Evolutionary conservation across 1,139 yeast genomes (phyloP).

Genomic region (Debaryomyces udenii): DNA sequence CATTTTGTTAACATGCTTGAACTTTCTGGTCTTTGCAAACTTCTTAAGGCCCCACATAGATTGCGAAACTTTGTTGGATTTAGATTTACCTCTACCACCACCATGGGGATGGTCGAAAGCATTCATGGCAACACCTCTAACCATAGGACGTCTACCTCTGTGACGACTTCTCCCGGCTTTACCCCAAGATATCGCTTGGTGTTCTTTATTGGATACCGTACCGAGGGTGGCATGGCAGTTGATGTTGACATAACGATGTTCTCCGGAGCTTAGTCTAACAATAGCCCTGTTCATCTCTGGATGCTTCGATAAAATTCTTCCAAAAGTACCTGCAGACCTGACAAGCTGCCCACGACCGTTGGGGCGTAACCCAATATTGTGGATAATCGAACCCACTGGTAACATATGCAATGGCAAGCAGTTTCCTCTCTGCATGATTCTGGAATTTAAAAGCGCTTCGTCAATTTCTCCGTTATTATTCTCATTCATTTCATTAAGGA

Average conservation of each 20-base stretch:
- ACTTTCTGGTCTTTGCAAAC: constrained; percentile 91
- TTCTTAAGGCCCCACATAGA: constrained; percentile 98
- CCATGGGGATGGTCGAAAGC: constrained; percentile 98
- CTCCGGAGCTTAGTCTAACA: constrained; percentile 86
- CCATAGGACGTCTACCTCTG: constrained; percentile 91
- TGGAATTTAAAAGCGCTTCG: constrained; percentile 86
- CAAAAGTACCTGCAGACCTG: constrained; percentile 94
- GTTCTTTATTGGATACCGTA: constrained; percentile 91
- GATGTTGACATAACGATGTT: constrained; percentile 83
- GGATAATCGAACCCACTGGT: constrained; percentile 90
- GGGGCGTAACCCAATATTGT: constrained; percentile 76
- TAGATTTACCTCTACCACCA: constrained; percentile 99
- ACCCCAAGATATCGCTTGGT: constrained; percentile 87
- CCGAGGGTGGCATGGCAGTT: constrained; percentile 96
- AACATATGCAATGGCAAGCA: constrained; percentile 91
- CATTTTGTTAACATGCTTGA: constrained; percentile 78
- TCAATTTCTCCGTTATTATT: constrained; percentile 77
- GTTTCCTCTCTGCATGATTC: constrained; percentile 91
- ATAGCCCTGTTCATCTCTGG: constrained; percentile 74
- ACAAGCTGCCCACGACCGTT: constrained; percentile 91
- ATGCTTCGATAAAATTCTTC: constrained; percentile 79
- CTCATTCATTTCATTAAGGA: constrained; percentile 67
- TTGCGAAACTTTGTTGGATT: constrained; percentile 91
- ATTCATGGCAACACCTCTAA: constrained; percentile 98
- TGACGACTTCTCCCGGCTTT: constrained; percentile 96